A percentile compares a stretch with the other conserved stretches of the same genome.
phyloP scores from a whole-genome alignment of 176 grass and related monocot genomes.

The Pharus latifolius region DNA sequence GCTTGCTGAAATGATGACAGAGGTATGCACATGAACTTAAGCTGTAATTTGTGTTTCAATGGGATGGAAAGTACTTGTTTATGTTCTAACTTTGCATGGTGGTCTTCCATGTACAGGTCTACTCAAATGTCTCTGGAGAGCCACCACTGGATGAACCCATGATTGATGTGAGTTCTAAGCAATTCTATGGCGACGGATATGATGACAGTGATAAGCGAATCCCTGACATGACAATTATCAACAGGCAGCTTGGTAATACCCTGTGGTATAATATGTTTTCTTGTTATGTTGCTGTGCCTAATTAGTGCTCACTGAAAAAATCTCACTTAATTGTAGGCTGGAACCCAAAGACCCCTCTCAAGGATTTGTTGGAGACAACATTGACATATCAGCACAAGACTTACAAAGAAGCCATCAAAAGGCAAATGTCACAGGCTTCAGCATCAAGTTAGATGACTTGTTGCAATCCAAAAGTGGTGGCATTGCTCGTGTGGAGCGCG shows the following conservation, averaged over 20 bases:
- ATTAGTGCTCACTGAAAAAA: neutral
- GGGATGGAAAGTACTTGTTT: neutral
- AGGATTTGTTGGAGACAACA: conserved; percentile 84
- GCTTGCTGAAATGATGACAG: conserved; percentile 84
- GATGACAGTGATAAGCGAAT: conserved; percentile 92
- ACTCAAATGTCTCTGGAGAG: conserved; percentile 71
- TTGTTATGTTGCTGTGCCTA: neutral
- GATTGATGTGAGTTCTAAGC: conserved; percentile 68
- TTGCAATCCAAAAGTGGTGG: neutral
- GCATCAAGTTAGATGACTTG: conserved; percentile 38
- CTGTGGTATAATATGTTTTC: neutral
- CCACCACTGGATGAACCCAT: conserved; percentile 52
- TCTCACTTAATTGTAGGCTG: conserved; percentile 45
- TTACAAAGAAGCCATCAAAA: conserved; percentile 85
- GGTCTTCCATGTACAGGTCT: conserved; percentile 50
- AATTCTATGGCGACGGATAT: conserved; percentile 97
- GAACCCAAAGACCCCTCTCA: conserved; percentile 82
- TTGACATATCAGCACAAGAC: conserved; percentile 92
- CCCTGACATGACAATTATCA: conserved; percentile 84
- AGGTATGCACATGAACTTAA: conserved; percentile 13
- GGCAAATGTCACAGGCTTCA: conserved; percentile 50
- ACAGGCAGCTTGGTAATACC: conserved; percentile 79
- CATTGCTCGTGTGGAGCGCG: neutral
- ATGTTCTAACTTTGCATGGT: neutral
- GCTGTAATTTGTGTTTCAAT: neutral